Percentiles rank a stretch among this genome's conserved stretches.
Evolutionary conservation across 2,329 filamentous ascomycete species (phyloP).

Genomic region (Cladosporium cucumerinum): DNA sequence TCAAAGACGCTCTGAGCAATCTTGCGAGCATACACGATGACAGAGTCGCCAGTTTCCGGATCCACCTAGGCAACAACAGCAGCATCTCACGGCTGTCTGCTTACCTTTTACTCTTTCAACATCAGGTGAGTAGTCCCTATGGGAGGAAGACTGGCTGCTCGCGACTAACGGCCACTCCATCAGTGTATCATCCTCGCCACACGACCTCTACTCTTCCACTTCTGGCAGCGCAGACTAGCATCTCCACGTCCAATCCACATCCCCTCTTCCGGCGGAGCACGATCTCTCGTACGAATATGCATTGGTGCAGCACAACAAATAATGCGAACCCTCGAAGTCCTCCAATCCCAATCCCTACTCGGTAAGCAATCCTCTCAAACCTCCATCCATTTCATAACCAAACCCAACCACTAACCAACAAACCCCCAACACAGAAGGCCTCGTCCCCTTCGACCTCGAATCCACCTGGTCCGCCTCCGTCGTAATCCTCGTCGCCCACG

Average conservation of each 20-base stretch:
- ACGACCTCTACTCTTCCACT: constrained; percentile 39
- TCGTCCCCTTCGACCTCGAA: constrained; percentile 27
- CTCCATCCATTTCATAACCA: neutral
- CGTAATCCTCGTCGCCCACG: constrained; percentile 21
- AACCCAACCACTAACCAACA: constrained; percentile 1
- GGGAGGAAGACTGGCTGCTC: neutral
- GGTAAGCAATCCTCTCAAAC: neutral
- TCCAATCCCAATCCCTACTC: constrained; percentile 17
- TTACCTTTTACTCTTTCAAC: constrained; percentile 25
- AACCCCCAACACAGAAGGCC: constrained; percentile 20
- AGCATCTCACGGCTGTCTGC: constrained; percentile 24
- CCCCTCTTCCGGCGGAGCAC: constrained; percentile 13
- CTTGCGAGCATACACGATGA: constrained; percentile 25
- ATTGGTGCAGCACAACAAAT: constrained; percentile 18
- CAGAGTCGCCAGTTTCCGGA: constrained; percentile 20
- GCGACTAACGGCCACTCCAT: constrained; percentile 1
- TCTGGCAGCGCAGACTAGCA: constrained; percentile 23
- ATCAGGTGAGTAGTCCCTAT: constrained; percentile 20
- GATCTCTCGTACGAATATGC: constrained; percentile 18
- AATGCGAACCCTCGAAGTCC: constrained; percentile 15
- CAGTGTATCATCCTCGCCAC: constrained; percentile 18
- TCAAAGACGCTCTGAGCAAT: constrained; percentile 24
- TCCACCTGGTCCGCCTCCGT: constrained; percentile 24
- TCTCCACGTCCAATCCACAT: constrained; percentile 14
- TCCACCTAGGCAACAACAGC: constrained; percentile 21